These are phyloP conservation scores for Beauveria asiatica DNA, from an alignment of 2,329 filamentous ascomycete species.

Conservation along the genomic window DNA sequence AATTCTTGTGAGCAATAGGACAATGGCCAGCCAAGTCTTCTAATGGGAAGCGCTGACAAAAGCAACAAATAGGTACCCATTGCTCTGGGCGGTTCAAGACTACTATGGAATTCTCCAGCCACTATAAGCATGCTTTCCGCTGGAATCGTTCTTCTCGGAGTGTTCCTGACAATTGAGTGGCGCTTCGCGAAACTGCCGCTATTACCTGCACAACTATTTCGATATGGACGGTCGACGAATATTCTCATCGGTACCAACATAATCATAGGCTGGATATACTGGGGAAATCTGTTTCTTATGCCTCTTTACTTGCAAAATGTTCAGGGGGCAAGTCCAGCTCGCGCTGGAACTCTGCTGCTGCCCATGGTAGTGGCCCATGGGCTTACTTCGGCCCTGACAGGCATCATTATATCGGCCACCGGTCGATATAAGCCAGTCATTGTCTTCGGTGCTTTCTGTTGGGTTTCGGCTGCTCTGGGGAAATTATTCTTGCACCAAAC, in stretches of 20 bases:
- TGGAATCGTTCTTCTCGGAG: neutral
- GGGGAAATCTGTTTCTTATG: constrained; percentile 1
- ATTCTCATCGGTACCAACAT: neutral
- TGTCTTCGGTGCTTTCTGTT: neutral
- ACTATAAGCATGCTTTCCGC: neutral
- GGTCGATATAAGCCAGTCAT: constrained; percentile 3
- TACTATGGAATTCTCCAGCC: neutral
- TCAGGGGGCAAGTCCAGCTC: neutral
- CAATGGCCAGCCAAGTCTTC: neutral
- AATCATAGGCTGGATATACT: constrained; percentile 1
- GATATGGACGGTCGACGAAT: constrained; percentile 1
- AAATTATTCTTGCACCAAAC: neutral
- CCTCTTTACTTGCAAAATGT: constrained; percentile 1
- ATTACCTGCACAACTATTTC: neutral
- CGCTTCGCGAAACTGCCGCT: constrained; percentile 3
- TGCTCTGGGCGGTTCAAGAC: neutral
- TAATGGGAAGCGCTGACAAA: neutral
- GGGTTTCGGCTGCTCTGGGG: neutral
- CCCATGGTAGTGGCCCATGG: neutral
- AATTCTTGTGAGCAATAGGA: neutral
- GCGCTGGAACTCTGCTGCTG: neutral
- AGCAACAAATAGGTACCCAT: neutral
- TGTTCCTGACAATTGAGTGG: neutral
- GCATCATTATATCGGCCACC: neutral
- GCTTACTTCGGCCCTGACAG: neutral